Evolutionary conservation across 2,329 filamentous ascomycete species (phyloP).

Genomic region (Aureobasidium sp.): DNA sequence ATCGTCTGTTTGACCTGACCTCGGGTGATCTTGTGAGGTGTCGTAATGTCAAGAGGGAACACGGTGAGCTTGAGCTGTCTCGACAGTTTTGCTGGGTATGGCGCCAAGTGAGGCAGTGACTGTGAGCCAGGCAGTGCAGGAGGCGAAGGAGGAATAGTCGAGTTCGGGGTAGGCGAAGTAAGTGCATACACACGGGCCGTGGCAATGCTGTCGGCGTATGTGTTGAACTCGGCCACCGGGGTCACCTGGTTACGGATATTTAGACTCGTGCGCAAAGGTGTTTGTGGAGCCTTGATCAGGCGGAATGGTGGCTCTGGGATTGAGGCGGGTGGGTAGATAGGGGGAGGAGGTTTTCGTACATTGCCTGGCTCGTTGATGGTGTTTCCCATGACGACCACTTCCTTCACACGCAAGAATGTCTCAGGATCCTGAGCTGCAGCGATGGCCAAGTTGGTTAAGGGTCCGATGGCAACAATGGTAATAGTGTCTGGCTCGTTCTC

Average conservation of each 20-base stretch:
- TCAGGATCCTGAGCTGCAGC: slow-evolving; percentile 84
- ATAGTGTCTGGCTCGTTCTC: slow-evolving; percentile 78
- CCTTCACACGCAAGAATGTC: slow-evolving; percentile 79
- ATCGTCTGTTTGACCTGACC: slow-evolving; percentile 29
- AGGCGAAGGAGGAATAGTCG: slow-evolving; percentile 65
- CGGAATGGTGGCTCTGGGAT: slow-evolving; percentile 26
- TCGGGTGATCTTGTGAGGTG: slow-evolving; percentile 33
- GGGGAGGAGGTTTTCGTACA: slow-evolving; percentile 26
- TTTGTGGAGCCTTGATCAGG: slow-evolving; percentile 31
- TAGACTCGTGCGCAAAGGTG: slow-evolving; percentile 22
- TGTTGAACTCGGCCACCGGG: slow-evolving; percentile 90
- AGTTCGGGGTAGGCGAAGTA: slow-evolving; percentile 52
- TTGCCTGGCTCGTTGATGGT: slow-evolving; percentile 74
- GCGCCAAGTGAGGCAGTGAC: slow-evolving; percentile 18
- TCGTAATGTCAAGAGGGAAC: slow-evolving; percentile 42
- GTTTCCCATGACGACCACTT: slow-evolving; percentile 93
- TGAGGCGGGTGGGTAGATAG: slow-evolving; percentile 17
- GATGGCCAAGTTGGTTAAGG: slow-evolving; percentile 85
- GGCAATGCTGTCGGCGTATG: slow-evolving; percentile 64
- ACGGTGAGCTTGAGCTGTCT: slow-evolving; percentile 35
- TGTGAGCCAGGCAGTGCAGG: slow-evolving; percentile 28
- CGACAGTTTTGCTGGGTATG: slow-evolving; percentile 35
- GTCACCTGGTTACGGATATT: slow-evolving; percentile 42
- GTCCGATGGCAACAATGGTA: slow-evolving; percentile 83
- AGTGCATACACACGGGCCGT: slow-evolving; percentile 41